A percentile compares a stretch with the other conserved stretches of the same genome.
phyloP scores from a whole-genome alignment of 2,329 filamentous ascomycete species.

The Aspergillus sp. region DNA sequence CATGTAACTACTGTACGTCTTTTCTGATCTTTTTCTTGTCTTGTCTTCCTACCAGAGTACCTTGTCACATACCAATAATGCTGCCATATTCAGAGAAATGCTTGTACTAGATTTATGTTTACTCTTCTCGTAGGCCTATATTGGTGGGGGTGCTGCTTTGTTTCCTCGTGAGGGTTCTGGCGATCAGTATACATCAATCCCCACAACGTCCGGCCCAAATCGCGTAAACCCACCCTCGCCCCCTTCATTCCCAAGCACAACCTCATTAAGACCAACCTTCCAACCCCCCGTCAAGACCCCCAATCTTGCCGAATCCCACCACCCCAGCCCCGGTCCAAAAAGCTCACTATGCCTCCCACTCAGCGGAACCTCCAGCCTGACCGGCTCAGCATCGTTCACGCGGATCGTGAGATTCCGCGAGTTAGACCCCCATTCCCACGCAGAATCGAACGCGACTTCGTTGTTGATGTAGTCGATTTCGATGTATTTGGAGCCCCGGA shows the following conservation, averaged over 20 bases:
- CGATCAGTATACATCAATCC: slow-evolving; percentile 25
- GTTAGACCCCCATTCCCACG: slow-evolving; percentile 49
- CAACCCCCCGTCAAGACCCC: slow-evolving; percentile 50
- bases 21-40: too few species aligned
- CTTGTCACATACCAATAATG: too few species aligned
- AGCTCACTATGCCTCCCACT: slow-evolving; percentile 37
- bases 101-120: too few species aligned
- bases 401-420: slow-evolving; percentile 52
- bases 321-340: slow-evolving; percentile 47
- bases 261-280: slow-evolving; percentile 39
- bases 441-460: slow-evolving; percentile 45
- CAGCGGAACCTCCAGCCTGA: slow-evolving; percentile 53
- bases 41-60: too few species aligned
- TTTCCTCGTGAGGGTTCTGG: too few species aligned
- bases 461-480: slow-evolving; percentile 56
- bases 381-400: slow-evolving; percentile 45
- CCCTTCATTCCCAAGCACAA: slow-evolving; percentile 35
- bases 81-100: too few species aligned
- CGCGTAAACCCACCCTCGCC: slow-evolving; percentile 25
- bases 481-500: slow-evolving; percentile 39
- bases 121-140: too few species aligned
- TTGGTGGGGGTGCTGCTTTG: too few species aligned
- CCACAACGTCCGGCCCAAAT: slow-evolving; percentile 39
- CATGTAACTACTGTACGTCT: too few species aligned
- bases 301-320: slow-evolving; percentile 51